Base-by-base conservation (phyloP, 2,329 filamentous ascomycete species). In the Lasiodiplodia sp. region DNA sequence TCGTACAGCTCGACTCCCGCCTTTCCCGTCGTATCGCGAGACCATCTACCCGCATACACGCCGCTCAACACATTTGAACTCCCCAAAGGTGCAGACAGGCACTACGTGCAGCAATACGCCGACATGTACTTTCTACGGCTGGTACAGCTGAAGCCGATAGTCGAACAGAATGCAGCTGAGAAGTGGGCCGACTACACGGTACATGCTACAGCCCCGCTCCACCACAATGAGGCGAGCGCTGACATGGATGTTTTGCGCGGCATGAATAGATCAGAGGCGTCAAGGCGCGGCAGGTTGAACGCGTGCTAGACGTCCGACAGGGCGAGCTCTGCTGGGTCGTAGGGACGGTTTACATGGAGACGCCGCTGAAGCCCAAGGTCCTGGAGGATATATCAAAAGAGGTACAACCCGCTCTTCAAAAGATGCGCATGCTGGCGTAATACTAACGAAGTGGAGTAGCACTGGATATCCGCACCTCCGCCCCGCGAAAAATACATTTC, bases 41-140 rank as follows among this genome's bases (percentile, higher is more conserved):
- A 62, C n/a, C 3, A 16, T 14, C 72, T 84, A 23, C 89, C 88
- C 3, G 74, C 81, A 67, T 98, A 97, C 83, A 90, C 88, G 68
- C 89, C 95, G 0, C 85, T 96, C 34, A 82, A 89, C 67, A 91
- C 90, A 8, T 98, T 94, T 79, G 83, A 83, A 60, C 87, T 98
- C 11, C 87, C 92, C 28, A 90, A 84, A 71, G 87, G 86, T 31
- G 80, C 84, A 52, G 81, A 84, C 44, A 84, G 86, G 70, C 91
- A 94, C 67, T 99, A 98, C 79, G 86, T 94, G 78, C 96, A 98
- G 79, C 96, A 99, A 82, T 99, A 92, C 86, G 93, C 92, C 71
- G 96, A 99, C 80, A 95, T 98, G 88, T 99, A 99, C 85, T 99
- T 97, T 78, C 79, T 97, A 73, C 92, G 96, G 14, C 86, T 99